Conservation (phyloP, 2,329 filamentous ascomycete genomes). For the Aspergillus quadricinctus region DNA sequence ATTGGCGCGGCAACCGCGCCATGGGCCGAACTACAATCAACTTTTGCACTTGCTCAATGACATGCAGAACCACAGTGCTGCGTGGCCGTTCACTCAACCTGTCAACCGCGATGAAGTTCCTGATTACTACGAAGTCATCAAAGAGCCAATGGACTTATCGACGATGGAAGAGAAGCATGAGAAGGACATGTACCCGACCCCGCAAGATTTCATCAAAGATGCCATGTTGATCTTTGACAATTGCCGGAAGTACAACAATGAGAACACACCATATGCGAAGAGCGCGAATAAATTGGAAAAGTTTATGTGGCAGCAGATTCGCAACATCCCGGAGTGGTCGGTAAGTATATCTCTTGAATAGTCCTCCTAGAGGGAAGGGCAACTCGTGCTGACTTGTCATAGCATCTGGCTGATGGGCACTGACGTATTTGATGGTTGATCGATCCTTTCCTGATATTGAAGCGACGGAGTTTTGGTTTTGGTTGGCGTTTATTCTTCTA, state of each 20-base stretch:
- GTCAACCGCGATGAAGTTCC: slow-evolving; percentile 94
- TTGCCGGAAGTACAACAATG: slow-evolving; percentile 93
- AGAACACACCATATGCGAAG: slow-evolving; percentile 92
- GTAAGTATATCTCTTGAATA: slow-evolving; percentile 30
- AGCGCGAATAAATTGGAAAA: slow-evolving; percentile 89
- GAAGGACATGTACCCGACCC: slow-evolving; percentile 82
- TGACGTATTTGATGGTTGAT: slow-evolving; percentile 20
- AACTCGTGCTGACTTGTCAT: slow-evolving; percentile 4
- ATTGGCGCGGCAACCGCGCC: slow-evolving; percentile 85
- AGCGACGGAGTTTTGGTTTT: slow-evolving; percentile 7
- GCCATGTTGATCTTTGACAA: slow-evolving; percentile 89
- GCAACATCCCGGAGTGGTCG: slow-evolving; percentile 90
- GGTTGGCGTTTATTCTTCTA: slow-evolving; percentile 8
- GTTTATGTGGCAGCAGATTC: slow-evolving; percentile 92
- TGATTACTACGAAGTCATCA: slow-evolving; percentile 99
- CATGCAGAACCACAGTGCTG: slow-evolving; percentile 85
- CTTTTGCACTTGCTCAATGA: slow-evolving; percentile 90
- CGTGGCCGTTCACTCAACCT: slow-evolving; percentile 91
- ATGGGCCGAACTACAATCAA: slow-evolving; percentile 94
- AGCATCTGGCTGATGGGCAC: slow-evolving; percentile 40
- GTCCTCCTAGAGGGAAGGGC: neutral
- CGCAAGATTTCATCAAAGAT: slow-evolving; percentile 89
- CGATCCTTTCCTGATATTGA: slow-evolving; percentile 1
- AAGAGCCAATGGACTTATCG: slow-evolving; percentile 91
- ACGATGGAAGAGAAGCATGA: slow-evolving; percentile 97